Base-by-base conservation (phyloP, 768 basidiomycete species). In the Boletus edulis region DNA sequence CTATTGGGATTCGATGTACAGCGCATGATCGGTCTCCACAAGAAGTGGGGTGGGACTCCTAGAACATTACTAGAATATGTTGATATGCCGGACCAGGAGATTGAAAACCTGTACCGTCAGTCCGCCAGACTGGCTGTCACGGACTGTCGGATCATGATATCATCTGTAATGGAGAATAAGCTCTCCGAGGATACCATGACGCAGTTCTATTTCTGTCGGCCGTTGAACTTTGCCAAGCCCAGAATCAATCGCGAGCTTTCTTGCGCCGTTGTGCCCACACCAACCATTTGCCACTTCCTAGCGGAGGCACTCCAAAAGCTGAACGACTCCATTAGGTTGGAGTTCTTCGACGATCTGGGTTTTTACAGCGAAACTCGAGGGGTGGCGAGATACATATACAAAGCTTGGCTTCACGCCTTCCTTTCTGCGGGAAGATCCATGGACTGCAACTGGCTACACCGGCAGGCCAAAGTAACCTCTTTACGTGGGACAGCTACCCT, bases 231-330 rank as follows among this genome's bases (percentile, higher is more conserved):
- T 13, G 34, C 3, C 1, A 15, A 3, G 27, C 0, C 13, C 14
- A 4, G 8, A 1, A 11, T 10, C 2, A 4, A 1, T 14, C 17
- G 4, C 12, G 0, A 2, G 0, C n/a, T 12, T 13, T 1, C 15
- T n/a, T 3, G 6, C 22, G 3, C 29, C 9, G 13, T 3, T 3
- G 22, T 51, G 11, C 41, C 50, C 2, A 51, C 50, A 12, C 32
- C 3, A 31, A 29, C 11, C 7, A 9, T 31, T 4, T 37, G 48
- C 13, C 4, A 15, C n/a, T 3, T 49, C 13, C 37, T 40, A 11
- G 48, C 14, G 5, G 29, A 39, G 27, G 24, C 37, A 7, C 48
- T 49, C 27, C 10, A 14, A 18, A 9, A 2, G 11, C 12, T n/a
- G 4, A 11, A 40, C 6, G 15, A 20, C 8, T 0, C 8, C n/a